Percentiles rank a stretch among this genome's conserved stretches.
Conservation (phyloP, 2,329 filamentous ascomycete genomes). For the Hymenoscyphus linearis region DNA sequence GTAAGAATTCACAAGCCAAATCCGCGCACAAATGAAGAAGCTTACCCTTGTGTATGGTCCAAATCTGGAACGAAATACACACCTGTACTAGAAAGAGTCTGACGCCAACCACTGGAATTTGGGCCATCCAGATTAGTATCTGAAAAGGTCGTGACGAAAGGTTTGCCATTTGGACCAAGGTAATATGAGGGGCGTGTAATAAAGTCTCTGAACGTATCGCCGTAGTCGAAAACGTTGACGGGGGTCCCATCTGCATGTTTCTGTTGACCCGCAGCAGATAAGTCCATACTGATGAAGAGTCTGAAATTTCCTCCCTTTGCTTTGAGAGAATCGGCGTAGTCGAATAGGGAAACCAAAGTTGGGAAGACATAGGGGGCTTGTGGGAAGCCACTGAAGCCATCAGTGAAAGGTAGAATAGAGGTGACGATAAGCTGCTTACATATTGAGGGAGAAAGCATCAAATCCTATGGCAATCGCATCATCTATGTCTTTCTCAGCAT, state of each 20-base stretch:
- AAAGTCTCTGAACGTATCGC: neutral
- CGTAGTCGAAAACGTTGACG: neutral
- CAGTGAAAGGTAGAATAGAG: neutral
- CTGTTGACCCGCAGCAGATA: slow-evolving; percentile 19
- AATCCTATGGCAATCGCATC: slow-evolving; percentile 13
- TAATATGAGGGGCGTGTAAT: slow-evolving; percentile 23
- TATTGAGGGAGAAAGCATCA: slow-evolving; percentile 34
- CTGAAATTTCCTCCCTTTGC: slow-evolving; percentile 27
- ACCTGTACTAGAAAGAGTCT: neutral
- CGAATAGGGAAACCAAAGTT: slow-evolving; percentile 31
- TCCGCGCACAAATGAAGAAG: neutral
- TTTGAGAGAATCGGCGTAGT: slow-evolving; percentile 21
- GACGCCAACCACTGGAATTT: neutral
- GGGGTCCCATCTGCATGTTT: neutral
- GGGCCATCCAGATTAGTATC: neutral
- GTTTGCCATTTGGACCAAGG: slow-evolving; percentile 25
- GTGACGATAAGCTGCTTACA: slow-evolving; percentile 12
- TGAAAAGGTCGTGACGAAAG: slow-evolving; percentile 24
- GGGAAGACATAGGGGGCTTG: slow-evolving; percentile 23
- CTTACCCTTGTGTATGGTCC: slow-evolving; percentile 30
- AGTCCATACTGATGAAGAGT: slow-evolving; percentile 36
- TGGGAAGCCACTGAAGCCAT: slow-evolving; percentile 21
- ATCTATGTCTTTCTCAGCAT: slow-evolving; percentile 2
- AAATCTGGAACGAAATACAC: slow-evolving; percentile 35
- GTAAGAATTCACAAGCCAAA: neutral